Evolutionary conservation across 345 rosid species (phyloP).

Genomic region (Gossypium ekmanianum): DNA sequence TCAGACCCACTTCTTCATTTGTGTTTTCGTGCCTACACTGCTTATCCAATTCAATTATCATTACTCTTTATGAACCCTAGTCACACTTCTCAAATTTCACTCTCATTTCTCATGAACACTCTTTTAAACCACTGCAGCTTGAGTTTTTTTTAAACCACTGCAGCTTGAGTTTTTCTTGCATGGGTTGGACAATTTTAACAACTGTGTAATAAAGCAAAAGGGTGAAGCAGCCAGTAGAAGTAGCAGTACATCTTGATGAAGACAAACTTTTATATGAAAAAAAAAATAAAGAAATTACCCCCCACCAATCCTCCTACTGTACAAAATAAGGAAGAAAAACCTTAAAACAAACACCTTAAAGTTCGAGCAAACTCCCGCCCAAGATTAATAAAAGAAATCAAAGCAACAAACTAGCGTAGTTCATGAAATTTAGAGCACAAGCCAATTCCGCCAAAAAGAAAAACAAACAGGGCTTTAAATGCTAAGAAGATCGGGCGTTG

Average conservation of each 20-base stretch:
- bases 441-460: slow-evolving; percentile 19
- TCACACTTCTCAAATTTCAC: neutral
- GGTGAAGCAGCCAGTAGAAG: neutral
- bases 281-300: neutral
- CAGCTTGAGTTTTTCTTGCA: neutral
- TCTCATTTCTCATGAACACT: neutral
- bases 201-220: neutral
- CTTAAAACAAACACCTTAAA: slow-evolving; percentile 26
- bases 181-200: too few species aligned
- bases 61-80: too few species aligned
- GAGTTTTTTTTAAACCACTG: neutral
- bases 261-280: neutral
- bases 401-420: slow-evolving; percentile 31
- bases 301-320: slow-evolving; percentile 38
- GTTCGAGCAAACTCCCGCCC: slow-evolving; percentile 31
- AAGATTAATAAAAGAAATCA: slow-evolving; percentile 16
- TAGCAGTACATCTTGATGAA: neutral
- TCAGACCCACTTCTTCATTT: neutral
- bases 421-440: slow-evolving; percentile 26
- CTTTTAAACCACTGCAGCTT: neutral
- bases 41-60: too few species aligned
- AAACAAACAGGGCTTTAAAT: slow-evolving; percentile 35
- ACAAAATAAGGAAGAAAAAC: slow-evolving; percentile 24
- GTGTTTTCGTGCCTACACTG: too few species aligned
- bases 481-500: slow-evolving; percentile 65